Evolutionary conservation across 768 basidiomycete species (phyloP), one percentile per base, ranked within the genome.

Genomic region (Xerocomellus dryophilus): DNA sequence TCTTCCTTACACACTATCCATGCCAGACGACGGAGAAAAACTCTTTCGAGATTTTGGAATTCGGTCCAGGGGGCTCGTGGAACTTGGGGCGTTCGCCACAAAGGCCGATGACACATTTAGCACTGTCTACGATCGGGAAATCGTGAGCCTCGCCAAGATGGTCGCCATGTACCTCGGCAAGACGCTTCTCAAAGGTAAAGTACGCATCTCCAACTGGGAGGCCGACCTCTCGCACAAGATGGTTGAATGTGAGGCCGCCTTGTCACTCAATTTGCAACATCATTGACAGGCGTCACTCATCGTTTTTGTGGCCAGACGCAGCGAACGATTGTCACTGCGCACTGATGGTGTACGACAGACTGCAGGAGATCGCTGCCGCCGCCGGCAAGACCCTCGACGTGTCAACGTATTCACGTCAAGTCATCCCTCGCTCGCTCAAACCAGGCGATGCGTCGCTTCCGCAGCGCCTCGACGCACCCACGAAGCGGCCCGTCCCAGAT

Each of bases 241-340:
- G 67, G 51, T 74, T 25, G 63, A 71, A 55, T 80, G 78, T 77
- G 25, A 54, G 63, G 6, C 7, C 25, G 21, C 7, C 20, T 14
- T 27, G 12, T 47, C 32, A n/a, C 39, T 15, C 2, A 9, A 12
- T 38, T 35, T 29, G 36, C 36, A 6, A 21, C n/a, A 14, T 18
- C 48, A 43, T 45, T 20, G 41, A 42, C 43, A 27, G 20, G 0
- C 10, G 15, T 47, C 9, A 23, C 56, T 34, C 34, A 32, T 41
- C 23, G 4, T 9, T 34, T 43, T 38, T 23, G 17, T 27, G 36
- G 10, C 4, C 40, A 80, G 80, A 81, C 55, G 79, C 80, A 2
- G 79, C 80, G 0, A 81, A 80, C 56, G 81, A 81, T 52, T 77
- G 74, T 42, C 73, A 81, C 53, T 76, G 73, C 40, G 77, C 74